Base-by-base conservation (phyloP, 2,329 filamentous ascomycete species). In the Talaromyces marneffei region DNA sequence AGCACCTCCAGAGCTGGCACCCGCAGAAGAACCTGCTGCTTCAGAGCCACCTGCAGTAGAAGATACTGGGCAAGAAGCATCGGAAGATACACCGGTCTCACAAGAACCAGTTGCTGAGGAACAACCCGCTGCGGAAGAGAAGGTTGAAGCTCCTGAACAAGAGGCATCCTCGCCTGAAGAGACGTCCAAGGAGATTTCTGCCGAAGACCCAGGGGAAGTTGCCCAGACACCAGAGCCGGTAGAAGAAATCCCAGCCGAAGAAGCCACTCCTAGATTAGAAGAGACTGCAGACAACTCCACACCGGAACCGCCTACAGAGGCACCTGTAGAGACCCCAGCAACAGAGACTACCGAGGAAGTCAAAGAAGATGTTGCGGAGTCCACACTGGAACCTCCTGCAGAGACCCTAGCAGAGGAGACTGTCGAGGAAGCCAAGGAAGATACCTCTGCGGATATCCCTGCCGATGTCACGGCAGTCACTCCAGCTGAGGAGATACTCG, bases 41-140 rank as follows among this genome's bases (percentile, higher is more conserved):
- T 57, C 54, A 42, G 65, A 68, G 12, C 20, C 65, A 46, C 25
- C 66, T 6, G 42, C 52, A 29, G 66, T 68, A 58, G 67, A 67
- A 37, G 40, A 64, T 48, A 35, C 31, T 20, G 64, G 68, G 39
- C 58, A 64, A 39, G 48, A 66, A 10, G 56, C 60, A 25, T 57
- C 65, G 39, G 66, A 69, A 18, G 42, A 39, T 18, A 20, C 29
- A 35, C 4, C 60, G 7, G 52, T 44, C 14, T 33, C 63, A 16
- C n/a, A 55, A 16, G 64, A 66, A 50, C 48, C 60, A 25, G 33
- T 62, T n/a, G 44, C 64, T 42, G 65, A 67, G 52, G 59, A 62
- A 44, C 61, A 66, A 16, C 57, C 65, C 42, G 23, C 59, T 25
- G 23, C 60, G n/a, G 66, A 65, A 46, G 64, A 67, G 56, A 57